A percentile compares a stretch with the other conserved stretches of the same genome.
Conservation (phyloP, 495 filamentous ascomycete species). For the Astrocystis sublimbata region DNA sequence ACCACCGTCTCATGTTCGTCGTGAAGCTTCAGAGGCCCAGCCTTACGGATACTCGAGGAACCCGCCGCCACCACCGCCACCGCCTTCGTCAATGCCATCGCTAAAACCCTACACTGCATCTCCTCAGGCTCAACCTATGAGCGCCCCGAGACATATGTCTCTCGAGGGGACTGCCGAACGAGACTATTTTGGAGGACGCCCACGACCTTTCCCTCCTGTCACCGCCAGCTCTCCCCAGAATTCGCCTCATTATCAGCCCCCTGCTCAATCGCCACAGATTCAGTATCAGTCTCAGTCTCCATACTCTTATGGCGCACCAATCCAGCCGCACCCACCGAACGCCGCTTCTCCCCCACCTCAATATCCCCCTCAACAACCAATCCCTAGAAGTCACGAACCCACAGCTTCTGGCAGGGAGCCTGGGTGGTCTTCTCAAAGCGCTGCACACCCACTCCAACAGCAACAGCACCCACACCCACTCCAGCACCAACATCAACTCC, state of each 20-base stretch:
- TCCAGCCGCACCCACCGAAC: slow-evolving; percentile 34
- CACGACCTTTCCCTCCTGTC: slow-evolving; percentile 35
- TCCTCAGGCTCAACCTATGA: slow-evolving; percentile 41
- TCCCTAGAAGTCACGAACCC: slow-evolving; percentile 32
- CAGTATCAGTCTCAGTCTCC: slow-evolving; percentile 34
- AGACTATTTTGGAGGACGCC: slow-evolving; percentile 43
- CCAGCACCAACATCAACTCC: slow-evolving; percentile 28
- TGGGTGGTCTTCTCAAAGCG: slow-evolving; percentile 30
- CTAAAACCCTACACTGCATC: slow-evolving; percentile 50
- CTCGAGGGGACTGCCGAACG: slow-evolving; percentile 37
- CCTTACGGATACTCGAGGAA: slow-evolving; percentile 41
- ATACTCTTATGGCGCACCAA: slow-evolving; percentile 33
- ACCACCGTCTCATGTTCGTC: slow-evolving; percentile 37
- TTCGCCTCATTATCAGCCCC: slow-evolving; percentile 41
- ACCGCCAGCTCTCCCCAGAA: slow-evolving; percentile 42
- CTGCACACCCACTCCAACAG: slow-evolving; percentile 29
- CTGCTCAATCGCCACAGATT: slow-evolving; percentile 31
- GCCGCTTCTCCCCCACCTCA: slow-evolving; percentile 39
- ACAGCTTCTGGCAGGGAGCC: slow-evolving; percentile 27
- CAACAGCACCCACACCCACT: slow-evolving; percentile 36
- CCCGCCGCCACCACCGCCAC: slow-evolving; percentile 31
- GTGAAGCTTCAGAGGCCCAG: slow-evolving; percentile 37
- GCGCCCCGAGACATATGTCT: slow-evolving; percentile 37
- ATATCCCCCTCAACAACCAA: slow-evolving; percentile 33
- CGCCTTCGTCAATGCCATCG: slow-evolving; percentile 46